Conservation (phyloP, 208 protist species). For the Wallacemonas sp. region DNA sequence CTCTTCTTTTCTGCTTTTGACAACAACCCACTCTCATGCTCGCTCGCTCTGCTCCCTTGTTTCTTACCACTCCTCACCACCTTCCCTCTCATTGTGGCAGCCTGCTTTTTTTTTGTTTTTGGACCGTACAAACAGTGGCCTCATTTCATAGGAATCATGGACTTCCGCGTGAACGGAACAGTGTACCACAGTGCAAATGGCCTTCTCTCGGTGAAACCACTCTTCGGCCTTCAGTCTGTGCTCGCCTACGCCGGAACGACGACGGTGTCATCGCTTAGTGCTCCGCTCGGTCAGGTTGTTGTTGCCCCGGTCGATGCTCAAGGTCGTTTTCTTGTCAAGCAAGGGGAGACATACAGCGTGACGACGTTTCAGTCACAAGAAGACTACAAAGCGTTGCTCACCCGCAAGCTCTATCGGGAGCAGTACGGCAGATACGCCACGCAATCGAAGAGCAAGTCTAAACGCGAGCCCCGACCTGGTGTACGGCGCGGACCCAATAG, state of each 20-base stretch:
- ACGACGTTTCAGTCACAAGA: constrained; percentile 25
- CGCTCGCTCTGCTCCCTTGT: no score
- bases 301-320: constrained; percentile 53
- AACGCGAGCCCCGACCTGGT: background rate
- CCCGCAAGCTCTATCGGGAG: background rate
- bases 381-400: constrained; percentile 15
- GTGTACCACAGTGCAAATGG: constrained; percentile 22
- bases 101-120: no score
- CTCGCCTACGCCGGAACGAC: constrained; percentile 16
- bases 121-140: no score
- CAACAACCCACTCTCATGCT: no score
- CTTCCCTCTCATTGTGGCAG: no score
- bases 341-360: constrained; percentile 34
- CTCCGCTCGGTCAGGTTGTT: constrained; percentile 15
- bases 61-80: no score
- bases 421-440: background rate
- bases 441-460: background rate
- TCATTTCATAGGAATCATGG: constrained; percentile 22
- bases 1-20: no score
- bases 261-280: background rate
- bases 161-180: constrained; percentile 50
- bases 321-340: constrained; percentile 47
- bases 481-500: constrained; percentile 1
- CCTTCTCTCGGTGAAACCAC: constrained; percentile 39
- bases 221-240: constrained; percentile 38